These are phyloP conservation scores for Fraxinus excelsior DNA, from an alignment of 257 asterid species.

Conservation along the genomic window DNA sequence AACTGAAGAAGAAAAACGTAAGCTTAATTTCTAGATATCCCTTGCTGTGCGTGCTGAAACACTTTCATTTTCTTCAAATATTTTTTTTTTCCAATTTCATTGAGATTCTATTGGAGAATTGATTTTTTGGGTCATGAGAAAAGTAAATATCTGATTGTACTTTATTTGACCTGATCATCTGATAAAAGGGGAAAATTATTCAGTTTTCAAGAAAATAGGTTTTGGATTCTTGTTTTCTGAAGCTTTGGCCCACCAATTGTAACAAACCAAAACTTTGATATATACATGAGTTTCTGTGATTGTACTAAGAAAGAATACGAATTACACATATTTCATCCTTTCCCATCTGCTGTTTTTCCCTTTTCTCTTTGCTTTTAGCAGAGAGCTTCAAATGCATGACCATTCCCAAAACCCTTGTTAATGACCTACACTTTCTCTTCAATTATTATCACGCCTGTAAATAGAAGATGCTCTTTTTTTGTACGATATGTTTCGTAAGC, in stretches of 20 bases:
- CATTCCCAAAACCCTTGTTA: neutral
- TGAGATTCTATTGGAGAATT: constrained; percentile 39
- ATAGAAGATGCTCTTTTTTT: neutral
- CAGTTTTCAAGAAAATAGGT: constrained; percentile 2
- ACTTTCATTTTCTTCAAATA: neutral
- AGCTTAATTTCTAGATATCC: constrained; percentile 5
- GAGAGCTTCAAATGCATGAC: neutral
- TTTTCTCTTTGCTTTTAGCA: neutral
- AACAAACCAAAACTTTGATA: constrained; percentile 29
- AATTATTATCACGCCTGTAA: neutral
- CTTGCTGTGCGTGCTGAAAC: neutral
- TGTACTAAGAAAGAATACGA: neutral
- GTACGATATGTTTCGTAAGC: neutral
- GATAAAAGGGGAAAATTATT: neutral
- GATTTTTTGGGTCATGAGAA: constrained; percentile 26
- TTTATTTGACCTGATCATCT: constrained; percentile 58
- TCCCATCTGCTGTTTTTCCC: neutral
- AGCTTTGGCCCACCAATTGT: constrained; percentile 53
- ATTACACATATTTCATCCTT: neutral
- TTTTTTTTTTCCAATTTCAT: constrained; percentile 4
- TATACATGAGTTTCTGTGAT: neutral
- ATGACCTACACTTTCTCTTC: neutral
- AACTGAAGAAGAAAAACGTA: constrained; percentile 55
- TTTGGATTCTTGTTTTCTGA: constrained; percentile 36
- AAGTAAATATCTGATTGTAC: constrained; percentile 31